Percentiles rank a stretch among this genome's conserved stretches.
phyloP scores from a whole-genome alignment of 768 basidiomycete species.

The Suillus brevipes region DNA sequence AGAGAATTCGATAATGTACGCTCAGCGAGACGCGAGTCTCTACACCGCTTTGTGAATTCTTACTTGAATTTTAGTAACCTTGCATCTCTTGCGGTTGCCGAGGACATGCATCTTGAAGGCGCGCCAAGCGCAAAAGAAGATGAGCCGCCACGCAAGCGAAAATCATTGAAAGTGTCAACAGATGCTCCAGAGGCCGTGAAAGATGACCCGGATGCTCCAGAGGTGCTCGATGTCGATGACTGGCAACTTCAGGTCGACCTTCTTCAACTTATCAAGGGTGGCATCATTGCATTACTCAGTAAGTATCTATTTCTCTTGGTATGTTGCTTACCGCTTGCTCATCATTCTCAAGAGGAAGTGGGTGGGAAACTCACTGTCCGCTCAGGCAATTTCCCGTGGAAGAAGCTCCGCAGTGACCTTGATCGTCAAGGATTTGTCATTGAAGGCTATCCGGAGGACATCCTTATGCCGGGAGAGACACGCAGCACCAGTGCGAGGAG shows the following conservation, averaged over 20 bases:
- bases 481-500: neutral
- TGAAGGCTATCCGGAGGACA: neutral
- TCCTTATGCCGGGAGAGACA: constrained; percentile 5
- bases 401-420: neutral
- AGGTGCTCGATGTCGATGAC: neutral
- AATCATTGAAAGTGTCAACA: neutral
- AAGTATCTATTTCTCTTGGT: neutral
- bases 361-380: neutral
- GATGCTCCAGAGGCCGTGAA: neutral
- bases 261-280: neutral
- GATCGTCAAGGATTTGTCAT: constrained; percentile 3
- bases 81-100: no score
- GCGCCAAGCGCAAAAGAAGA: neutral
- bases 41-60: no score
- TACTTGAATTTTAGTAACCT: no score
- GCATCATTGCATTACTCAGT: neutral
- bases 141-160: neutral
- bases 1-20: no score
- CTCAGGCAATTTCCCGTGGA: constrained; percentile 5
- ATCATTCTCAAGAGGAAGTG: neutral
- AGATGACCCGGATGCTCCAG: neutral
- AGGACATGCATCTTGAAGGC: no score
- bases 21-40: no score
- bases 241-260: neutral
- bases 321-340: neutral